Percentiles rank a stretch among this genome's conserved stretches.
Conservation (phyloP, 768 basidiomycete species). For the Calocybe cyanea region DNA sequence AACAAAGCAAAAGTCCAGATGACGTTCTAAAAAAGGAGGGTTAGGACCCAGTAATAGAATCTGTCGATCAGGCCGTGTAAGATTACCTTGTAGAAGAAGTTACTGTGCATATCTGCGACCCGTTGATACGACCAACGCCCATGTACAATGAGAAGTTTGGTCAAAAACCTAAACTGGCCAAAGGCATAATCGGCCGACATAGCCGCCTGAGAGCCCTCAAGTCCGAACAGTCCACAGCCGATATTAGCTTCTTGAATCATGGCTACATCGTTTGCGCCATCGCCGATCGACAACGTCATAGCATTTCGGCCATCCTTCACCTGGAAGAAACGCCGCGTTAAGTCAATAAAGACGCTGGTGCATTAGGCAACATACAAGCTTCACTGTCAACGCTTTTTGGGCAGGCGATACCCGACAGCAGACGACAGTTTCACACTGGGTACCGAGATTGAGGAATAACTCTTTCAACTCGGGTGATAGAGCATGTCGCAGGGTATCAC, state of each 20-base stretch:
- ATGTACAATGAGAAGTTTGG: conserved; percentile 88
- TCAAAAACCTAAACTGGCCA: conserved; percentile 93
- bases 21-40: conserved; percentile 55
- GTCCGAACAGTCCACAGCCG: conserved; percentile 88
- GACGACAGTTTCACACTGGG: conserved; percentile 96
- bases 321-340: conserved; percentile 29
- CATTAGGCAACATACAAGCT: conserved; percentile 53
- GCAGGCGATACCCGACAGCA: conserved; percentile 98
- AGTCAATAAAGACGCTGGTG: too few relatives aligned
- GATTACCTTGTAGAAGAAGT: conserved; percentile 96
- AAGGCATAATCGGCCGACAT: conserved; percentile 99
- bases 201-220: conserved; percentile 96
- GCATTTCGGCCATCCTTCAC: conserved; percentile 95
- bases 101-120: conserved; percentile 93
- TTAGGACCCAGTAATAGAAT: neutral
- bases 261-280: conserved; percentile 96
- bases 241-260: conserved; percentile 99
- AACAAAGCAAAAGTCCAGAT: conserved; percentile 94
- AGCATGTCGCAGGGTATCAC: conserved; percentile 85
- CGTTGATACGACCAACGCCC: conserved; percentile 98
- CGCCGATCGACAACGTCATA: conserved; percentile 96
- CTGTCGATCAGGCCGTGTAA: neutral
- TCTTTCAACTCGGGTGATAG: conserved; percentile 73
- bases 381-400: conserved; percentile 96
- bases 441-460: conserved; percentile 87